A percentile compares a stretch with the other conserved stretches of the same genome.
These are phyloP conservation scores for Pichia norvegensis DNA, from an alignment of 1,139 yeast species.

Conservation along the genomic window DNA sequence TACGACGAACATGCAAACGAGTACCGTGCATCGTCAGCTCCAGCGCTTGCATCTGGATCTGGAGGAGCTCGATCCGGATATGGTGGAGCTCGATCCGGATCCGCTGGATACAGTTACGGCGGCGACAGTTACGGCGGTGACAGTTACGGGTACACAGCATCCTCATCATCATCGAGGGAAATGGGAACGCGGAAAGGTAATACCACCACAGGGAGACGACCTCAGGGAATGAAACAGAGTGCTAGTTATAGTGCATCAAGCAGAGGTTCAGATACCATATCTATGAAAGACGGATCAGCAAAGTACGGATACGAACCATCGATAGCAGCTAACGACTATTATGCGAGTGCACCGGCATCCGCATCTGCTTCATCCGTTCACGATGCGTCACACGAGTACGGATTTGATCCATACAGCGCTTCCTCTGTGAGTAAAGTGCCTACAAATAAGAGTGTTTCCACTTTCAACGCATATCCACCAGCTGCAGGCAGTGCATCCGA, in stretches of 20 bases:
- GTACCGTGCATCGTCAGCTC: neutral
- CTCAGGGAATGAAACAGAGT: neutral
- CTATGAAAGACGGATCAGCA: neutral
- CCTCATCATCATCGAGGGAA: neutral
- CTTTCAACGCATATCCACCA: conserved; percentile 20
- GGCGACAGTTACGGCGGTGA: neutral
- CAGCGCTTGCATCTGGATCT: too few relatives aligned
- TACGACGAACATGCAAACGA: conserved; percentile 12
- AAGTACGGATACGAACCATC: conserved; percentile 10
- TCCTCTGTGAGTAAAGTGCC: conserved; percentile 8
- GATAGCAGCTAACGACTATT: conserved; percentile 9
- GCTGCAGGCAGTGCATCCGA: neutral
- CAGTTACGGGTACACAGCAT: neutral
- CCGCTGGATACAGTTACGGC: neutral
- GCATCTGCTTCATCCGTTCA: conserved; percentile 1
- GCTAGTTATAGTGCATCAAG: neutral
- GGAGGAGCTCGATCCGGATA: too few relatives aligned
- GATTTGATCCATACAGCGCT: neutral
- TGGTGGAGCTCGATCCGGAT: too few relatives aligned
- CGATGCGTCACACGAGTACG: neutral
- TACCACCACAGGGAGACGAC: neutral
- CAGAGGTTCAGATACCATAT: neutral
- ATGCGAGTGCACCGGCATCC: conserved; percentile 5
- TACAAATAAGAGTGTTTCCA: conserved; percentile 15
- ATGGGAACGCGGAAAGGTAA: neutral